Evolutionary conservation across 306 rosid species (phyloP).

Genomic region (Fragaria vesca): DNA sequence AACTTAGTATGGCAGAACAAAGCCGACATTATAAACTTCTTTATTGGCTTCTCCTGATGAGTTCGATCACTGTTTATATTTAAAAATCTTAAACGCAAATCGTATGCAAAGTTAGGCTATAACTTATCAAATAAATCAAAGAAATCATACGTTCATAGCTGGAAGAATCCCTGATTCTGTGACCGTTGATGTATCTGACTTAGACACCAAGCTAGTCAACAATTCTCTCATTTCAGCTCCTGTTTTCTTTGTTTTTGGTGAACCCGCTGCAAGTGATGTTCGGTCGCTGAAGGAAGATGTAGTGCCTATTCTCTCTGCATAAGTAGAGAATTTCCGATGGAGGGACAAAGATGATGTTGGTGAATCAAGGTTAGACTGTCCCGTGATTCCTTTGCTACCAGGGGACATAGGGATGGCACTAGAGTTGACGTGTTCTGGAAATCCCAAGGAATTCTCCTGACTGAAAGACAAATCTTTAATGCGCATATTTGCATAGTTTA

Average conservation of each 20-base stretch:
- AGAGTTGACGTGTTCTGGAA: slow-evolving; percentile 52
- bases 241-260: slow-evolving; percentile 88
- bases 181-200: slow-evolving; percentile 56
- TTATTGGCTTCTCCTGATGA: not conserved
- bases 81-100: not conserved
- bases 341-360: slow-evolving; percentile 48
- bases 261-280: slow-evolving; percentile 57
- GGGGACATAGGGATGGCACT: slow-evolving; percentile 51
- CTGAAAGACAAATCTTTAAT: slow-evolving; percentile 57
- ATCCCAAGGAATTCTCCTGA: slow-evolving; percentile 66
- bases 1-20: slow-evolving; percentile 13
- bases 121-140: slow-evolving; percentile 23
- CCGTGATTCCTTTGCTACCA: slow-evolving; percentile 56
- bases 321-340: slow-evolving; percentile 76
- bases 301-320: slow-evolving; percentile 90
- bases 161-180: slow-evolving; percentile 54
- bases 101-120: slow-evolving; percentile 8
- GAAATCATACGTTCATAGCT: slow-evolving; percentile 56
- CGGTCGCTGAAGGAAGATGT: slow-evolving; percentile 67
- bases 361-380: slow-evolving; percentile 62
- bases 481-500: slow-evolving; percentile 55
- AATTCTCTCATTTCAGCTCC: slow-evolving; percentile 89
- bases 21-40: slow-evolving; percentile 10
- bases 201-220: slow-evolving; percentile 57
- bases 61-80: not conserved